Evolutionary conservation across 441 rosid genomes (phyloP), one percentile per base, ranked within the genome.

Genomic region (Adansonia grandidieri): DNA sequence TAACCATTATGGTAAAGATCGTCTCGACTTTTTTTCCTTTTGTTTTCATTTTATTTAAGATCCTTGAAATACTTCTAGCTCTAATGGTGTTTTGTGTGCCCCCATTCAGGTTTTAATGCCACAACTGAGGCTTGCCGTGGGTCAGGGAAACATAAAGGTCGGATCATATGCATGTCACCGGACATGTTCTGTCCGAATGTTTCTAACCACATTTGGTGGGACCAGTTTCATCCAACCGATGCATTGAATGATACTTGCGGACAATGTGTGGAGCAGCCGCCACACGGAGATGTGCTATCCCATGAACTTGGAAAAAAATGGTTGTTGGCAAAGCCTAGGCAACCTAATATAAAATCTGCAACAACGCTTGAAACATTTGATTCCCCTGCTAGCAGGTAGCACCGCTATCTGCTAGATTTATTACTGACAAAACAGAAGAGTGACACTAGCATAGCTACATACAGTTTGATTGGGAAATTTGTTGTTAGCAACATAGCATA

Each of bases 221-320:
- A 96, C 50, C 97, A 90, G 83, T 93, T 89, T 83, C 99, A 96
- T 83, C 99, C 98, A 14, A 96, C 97, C 1, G 95, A 90, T 62
- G 90, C 88, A 4, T 95, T 88, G 77, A 96, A 93, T 71, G 90
- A 96, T 93, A 75, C 86, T 93, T 54, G 95, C 98, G 0, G 98
- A 91, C 78, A 92, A 96, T 70, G 91, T 92, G 69, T 92, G 99
- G 97, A 90, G 85, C 48, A 87, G 96, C 75, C 80, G 80, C 85
- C 93, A 93, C 78, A 78, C 93, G 0, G 86, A 85, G 80, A 93
- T 92, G 95, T 93, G 98, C 86, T 91, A 88, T 77, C 99, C 94
- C 0, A 87, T 82, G 82, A 91, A 85, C 82, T 78, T 90, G 81
- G 86, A 89, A 77, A 89, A 89, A 88, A 47, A 86, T 96, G 86